These are phyloP conservation scores for Solanum piurae DNA, from an alignment of 257 asterid genomes.

Conservation along the genomic window DNA sequence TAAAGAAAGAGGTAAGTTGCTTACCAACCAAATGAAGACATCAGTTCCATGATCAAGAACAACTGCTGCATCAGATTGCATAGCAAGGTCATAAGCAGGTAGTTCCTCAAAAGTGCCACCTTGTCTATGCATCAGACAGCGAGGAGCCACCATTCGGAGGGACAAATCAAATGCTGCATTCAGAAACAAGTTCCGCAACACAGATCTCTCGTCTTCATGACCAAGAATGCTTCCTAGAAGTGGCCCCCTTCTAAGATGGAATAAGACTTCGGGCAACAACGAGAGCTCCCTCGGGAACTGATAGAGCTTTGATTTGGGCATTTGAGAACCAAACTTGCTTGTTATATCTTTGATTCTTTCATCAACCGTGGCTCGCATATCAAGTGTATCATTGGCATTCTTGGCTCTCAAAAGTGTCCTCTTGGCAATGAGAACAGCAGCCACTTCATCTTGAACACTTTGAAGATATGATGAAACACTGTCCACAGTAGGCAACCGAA, in stretches of 20 bases:
- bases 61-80: conserved; percentile 98
- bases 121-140: conserved; percentile 95
- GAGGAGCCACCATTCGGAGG: conserved; percentile 93
- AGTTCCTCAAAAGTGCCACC: conserved; percentile 97
- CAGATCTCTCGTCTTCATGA: conserved; percentile 94
- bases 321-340: conserved; percentile 60
- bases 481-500: conserved; percentile 76
- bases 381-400: conserved; percentile 50
- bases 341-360: conserved; percentile 91
- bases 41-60: conserved; percentile 99
- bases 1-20: conserved; percentile 3
- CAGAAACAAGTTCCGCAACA: conserved; percentile 66
- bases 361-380: conserved; percentile 58
- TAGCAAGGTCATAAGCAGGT: conserved; percentile 92
- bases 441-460: conserved; percentile 90
- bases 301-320: conserved; percentile 71
- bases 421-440: conserved; percentile 82
- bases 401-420: conserved; percentile 74
- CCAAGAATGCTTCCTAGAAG: conserved; percentile 82
- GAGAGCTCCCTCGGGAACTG: conserved; percentile 80
- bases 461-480: conserved; percentile 71
- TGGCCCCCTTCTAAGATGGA: conserved; percentile 90
- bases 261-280: conserved; percentile 68
- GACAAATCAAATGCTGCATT: conserved; percentile 89
- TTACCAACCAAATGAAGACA: conserved; percentile 97